Base-by-base conservation (phyloP, 306 rosid species). In the Lagenaria siceraria region DNA sequence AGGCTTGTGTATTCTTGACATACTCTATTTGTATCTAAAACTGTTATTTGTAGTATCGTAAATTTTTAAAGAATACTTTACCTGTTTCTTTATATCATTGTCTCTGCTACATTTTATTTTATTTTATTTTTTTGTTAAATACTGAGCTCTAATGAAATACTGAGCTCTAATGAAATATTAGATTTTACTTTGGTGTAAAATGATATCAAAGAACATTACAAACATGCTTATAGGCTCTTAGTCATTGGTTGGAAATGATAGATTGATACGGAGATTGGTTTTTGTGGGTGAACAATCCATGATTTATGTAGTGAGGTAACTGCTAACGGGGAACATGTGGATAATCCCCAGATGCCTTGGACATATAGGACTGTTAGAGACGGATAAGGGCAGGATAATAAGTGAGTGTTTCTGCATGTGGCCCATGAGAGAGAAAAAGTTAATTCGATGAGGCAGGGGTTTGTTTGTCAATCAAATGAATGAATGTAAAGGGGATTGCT, bases 1-100 rank as follows among this genome's bases (percentile, higher is more conserved):
- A 90, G 86, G 75, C 54, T 58, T 77, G 35, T 64, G 40, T 82
- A 49, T 77, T 69, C n/a, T 64, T 43, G 21, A 31, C 40, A 27
- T 27, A n/a, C 60, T 21, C 15, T 43, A 25, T 12, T 40, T 70
- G 22, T 70, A 48, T 64, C 74, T 66, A 25, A 14, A 70, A 46
- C 38, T 43, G 54, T 42, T 40, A 24, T 68, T 42, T 3, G 18
- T 15, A 5, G 3, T 2, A 36, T 66, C 4, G 5, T 6, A 51
- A 21, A 40, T n/a, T 64, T 40, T n/a, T 35, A 12, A 38, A 65
- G 49, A 38, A 65, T 8, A 35, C 18, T 65, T 65, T 18, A 27
- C 74, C 74, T 9, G 73, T 40, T 22, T 40, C 53, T 66, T 21
- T 38, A 36, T 40, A 38, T 38, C n/a, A n/a, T 68, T 68, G 10